Evolutionary conservation across 805 yeast species (phyloP).

Genomic region (Hagleromyces aurorensis): DNA sequence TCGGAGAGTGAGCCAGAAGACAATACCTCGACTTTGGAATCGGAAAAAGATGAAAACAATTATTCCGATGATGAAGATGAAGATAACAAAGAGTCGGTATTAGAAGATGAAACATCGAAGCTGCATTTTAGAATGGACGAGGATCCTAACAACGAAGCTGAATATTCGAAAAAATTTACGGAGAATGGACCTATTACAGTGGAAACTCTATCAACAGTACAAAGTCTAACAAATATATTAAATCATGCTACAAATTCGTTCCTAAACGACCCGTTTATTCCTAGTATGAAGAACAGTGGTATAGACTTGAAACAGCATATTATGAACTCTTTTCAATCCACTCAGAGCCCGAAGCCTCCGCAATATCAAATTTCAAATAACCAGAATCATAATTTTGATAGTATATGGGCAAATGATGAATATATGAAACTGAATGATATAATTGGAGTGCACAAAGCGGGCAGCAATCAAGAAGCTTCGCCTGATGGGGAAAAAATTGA

Average conservation of each 20-base stretch:
- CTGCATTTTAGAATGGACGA: not conserved
- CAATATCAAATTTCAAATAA: no score
- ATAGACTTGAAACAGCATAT: conserved; percentile 2
- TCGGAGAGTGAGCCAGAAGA: no score
- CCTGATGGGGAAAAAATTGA: not conserved
- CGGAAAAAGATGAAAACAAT: not conserved
- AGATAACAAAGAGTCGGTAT: not conserved
- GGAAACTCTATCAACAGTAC: conserved; percentile 2
- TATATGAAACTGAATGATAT: conserved; percentile 20
- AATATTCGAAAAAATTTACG: no score
- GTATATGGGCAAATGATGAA: conserved; percentile 42
- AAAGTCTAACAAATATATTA: conserved; percentile 4
- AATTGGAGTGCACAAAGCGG: conserved; percentile 4
- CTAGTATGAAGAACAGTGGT: conserved; percentile 3
- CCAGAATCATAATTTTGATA: conserved; percentile 34
- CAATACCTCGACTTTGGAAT: no score
- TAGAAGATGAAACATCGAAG: not conserved
- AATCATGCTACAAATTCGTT: conserved; percentile 4
- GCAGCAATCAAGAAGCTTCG: no score
- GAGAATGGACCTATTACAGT: not conserved
- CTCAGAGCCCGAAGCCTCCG: no score
- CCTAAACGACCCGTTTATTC: conserved; percentile 6
- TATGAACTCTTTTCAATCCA: no score
- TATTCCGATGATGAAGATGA: conserved; percentile 1
- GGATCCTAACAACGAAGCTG: not conserved